Conservation (phyloP, 2,329 filamentous ascomycete genomes). For the Blumeria hordei region DNA sequence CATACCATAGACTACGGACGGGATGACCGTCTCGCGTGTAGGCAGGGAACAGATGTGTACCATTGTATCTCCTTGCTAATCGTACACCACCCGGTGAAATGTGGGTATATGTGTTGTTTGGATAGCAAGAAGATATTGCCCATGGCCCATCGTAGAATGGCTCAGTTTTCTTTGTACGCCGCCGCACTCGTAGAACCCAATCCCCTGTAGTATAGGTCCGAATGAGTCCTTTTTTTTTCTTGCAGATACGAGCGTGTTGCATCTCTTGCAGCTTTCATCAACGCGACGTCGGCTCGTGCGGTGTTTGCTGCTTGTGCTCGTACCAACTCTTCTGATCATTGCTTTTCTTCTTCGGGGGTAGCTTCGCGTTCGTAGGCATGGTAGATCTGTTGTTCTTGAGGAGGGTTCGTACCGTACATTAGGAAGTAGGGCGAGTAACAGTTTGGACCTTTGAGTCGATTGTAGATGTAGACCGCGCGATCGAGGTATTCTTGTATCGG, state of each 20-base stretch:
- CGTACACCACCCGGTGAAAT: not conserved
- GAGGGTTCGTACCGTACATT: not conserved
- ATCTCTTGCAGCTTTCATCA: not conserved
- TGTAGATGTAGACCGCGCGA: not conserved
- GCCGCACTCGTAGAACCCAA: not conserved
- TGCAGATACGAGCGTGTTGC: too few relatives aligned
- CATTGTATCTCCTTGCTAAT: not conserved
- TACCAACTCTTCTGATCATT: not conserved
- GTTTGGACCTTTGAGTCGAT: not conserved
- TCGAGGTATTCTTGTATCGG: not conserved
- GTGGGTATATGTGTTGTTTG: not conserved
- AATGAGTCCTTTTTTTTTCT: too few relatives aligned
- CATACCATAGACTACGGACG: not conserved
- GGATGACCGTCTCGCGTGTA: not conserved
- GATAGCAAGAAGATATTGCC: not conserved
- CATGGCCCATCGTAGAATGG: conserved; percentile 1
- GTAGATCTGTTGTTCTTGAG: not conserved
- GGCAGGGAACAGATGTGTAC: not conserved
- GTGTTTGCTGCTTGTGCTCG: not conserved
- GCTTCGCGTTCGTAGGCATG: not conserved
- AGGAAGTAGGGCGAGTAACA: not conserved
- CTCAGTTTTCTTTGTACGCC: not conserved
- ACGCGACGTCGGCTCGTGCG: not conserved
- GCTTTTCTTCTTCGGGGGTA: not conserved
- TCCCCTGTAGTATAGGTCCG: too few relatives aligned